Conservation (phyloP, 371 early-diverging fungal genomes). For the Nematocida parisii region DNA sequence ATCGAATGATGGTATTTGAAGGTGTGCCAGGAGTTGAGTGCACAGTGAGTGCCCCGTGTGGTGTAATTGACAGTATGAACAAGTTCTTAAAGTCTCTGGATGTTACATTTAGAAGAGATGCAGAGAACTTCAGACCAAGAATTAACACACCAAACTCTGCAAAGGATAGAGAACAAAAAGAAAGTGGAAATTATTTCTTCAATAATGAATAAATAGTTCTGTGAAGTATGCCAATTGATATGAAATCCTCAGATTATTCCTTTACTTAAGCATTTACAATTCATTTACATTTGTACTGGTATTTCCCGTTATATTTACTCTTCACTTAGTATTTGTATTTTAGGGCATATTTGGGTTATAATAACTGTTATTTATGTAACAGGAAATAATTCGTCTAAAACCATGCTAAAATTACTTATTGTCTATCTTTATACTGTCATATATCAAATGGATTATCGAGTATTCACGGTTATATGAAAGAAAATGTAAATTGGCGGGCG, state of each 20-base stretch:
- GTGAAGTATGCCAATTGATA: background rate
- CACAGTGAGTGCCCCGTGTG: slow-evolving; percentile 80
- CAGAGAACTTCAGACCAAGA: slow-evolving; percentile 92
- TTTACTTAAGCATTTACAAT: no score
- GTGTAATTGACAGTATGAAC: slow-evolving; percentile 92
- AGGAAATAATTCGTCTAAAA: no score
- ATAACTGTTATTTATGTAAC: no score
- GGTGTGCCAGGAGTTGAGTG: slow-evolving; percentile 79
- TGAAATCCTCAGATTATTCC: background rate
- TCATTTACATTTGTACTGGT: no score
- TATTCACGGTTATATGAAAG: background rate
- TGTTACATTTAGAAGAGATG: slow-evolving; percentile 97
- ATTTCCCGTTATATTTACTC: no score
- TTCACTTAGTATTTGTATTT: no score
- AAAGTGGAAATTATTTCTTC: slow-evolving; percentile 83
- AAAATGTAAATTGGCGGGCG: slow-evolving; percentile 8
- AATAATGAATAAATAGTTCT: slow-evolving; percentile 19
- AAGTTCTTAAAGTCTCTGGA: slow-evolving; percentile 85
- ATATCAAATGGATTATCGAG: no score
- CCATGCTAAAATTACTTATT: no score
- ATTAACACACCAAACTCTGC: slow-evolving; percentile 94
- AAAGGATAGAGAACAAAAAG: slow-evolving; percentile 96
- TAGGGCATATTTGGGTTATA: no score
- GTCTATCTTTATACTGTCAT: no score
- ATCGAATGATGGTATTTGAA: slow-evolving; percentile 93